Conservation (phyloP, 163 green algal genomes). For the Scenedesmus sp. region DNA sequence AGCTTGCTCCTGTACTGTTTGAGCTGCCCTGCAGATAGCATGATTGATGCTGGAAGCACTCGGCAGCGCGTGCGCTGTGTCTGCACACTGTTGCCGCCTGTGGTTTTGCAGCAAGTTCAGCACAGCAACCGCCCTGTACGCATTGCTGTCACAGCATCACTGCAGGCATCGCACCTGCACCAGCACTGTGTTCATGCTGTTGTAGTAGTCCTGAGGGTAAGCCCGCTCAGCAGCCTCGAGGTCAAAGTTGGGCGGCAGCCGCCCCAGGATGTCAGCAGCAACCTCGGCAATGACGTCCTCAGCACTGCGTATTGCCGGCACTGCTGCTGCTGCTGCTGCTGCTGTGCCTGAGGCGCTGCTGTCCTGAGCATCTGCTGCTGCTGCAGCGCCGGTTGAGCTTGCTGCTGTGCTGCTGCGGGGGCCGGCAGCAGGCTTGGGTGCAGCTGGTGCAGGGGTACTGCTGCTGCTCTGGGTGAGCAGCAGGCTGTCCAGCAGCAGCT, state of each 20-base stretch:
- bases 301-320: background rate
- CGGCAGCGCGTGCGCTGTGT: background rate
- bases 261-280: slow-evolving; percentile 72
- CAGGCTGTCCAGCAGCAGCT: slow-evolving; percentile 74
- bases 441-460: background rate
- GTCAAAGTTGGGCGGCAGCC: slow-evolving; percentile 78
- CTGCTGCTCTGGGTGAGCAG: slow-evolving; percentile 73
- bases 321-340: slow-evolving; percentile 25
- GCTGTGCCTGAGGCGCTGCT: background rate
- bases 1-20: too few relatives aligned
- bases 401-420: background rate
- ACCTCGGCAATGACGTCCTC: slow-evolving; percentile 62
- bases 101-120: background rate
- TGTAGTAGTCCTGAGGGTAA: slow-evolving; percentile 83
- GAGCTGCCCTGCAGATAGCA: too few relatives aligned
- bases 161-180: slow-evolving; percentile 63
- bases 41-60: background rate
- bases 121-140: background rate
- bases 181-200: slow-evolving; percentile 86
- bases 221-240: slow-evolving; percentile 68
- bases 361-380: background rate
- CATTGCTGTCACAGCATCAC: background rate
- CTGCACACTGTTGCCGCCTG: background rate
- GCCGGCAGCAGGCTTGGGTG: background rate
- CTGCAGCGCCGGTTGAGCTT: slow-evolving; percentile 20